Percentiles rank a stretch among this genome's conserved stretches.
phyloP scores from a whole-genome alignment of 2,329 filamentous ascomycete species.

The Fusarium staphyleae region DNA sequence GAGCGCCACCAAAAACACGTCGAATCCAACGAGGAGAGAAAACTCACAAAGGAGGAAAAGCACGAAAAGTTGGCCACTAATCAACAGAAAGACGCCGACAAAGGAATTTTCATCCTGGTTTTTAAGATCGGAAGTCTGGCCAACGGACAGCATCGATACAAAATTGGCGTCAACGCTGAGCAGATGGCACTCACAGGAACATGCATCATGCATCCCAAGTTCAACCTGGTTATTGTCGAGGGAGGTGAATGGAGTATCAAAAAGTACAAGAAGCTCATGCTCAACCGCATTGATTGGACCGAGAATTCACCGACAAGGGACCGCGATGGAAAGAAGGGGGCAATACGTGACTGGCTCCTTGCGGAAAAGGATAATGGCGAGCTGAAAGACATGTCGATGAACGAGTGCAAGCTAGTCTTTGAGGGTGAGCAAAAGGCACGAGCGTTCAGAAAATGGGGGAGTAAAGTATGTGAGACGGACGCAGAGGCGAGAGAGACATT shows the following conservation, averaged over 20 bases:
- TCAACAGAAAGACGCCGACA: constrained; percentile 86
- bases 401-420: constrained; percentile 85
- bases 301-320: constrained; percentile 79
- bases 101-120: constrained; percentile 84
- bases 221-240: constrained; percentile 90
- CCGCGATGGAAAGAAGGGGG: constrained; percentile 66
- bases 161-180: constrained; percentile 91
- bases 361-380: constrained; percentile 80
- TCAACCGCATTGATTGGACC: constrained; percentile 92
- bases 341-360: constrained; percentile 76
- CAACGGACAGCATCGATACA: constrained; percentile 92
- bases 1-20: constrained; percentile 84
- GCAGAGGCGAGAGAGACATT: constrained; percentile 84
- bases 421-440: constrained; percentile 86
- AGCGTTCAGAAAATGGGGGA: constrained; percentile 86
- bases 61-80: constrained; percentile 83
- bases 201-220: constrained; percentile 89
- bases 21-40: constrained; percentile 80
- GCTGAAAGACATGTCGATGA: constrained; percentile 80
- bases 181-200: constrained; percentile 86
- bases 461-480: constrained; percentile 92
- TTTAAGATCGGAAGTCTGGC: constrained; percentile 90
- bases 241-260: constrained; percentile 84
- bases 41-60: constrained; percentile 85
- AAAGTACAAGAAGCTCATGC: constrained; percentile 91